A percentile compares a stretch with the other conserved stretches of the same genome.
Evolutionary conservation across 495 filamentous ascomycete species (phyloP).

Genomic region (Jackrogersella minutella): DNA sequence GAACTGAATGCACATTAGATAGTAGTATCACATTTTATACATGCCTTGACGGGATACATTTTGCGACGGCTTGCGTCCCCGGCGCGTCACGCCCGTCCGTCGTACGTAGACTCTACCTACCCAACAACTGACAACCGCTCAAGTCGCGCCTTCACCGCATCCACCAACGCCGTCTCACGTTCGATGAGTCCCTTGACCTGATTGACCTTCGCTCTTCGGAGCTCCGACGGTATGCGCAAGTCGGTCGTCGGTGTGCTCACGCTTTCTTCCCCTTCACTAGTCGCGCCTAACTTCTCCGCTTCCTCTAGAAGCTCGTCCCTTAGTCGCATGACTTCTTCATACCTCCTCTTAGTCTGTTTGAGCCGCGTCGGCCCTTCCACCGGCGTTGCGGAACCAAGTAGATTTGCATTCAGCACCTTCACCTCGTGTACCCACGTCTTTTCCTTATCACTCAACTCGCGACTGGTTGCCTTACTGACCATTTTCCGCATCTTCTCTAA

Average conservation of each 20-base stretch:
- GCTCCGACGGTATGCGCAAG: slow-evolving; percentile 68
- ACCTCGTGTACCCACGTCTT: slow-evolving; percentile 73
- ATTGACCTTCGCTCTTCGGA: slow-evolving; percentile 71
- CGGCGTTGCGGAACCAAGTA: slow-evolving; percentile 51
- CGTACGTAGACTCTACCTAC: slow-evolving; percentile 29
- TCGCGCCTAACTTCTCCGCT: slow-evolving; percentile 49
- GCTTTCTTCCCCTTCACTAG: slow-evolving; percentile 42
- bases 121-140: slow-evolving; percentile 50
- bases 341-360: slow-evolving; percentile 55
- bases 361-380: slow-evolving; percentile 32
- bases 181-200: slow-evolving; percentile 77
- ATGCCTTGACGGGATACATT: slow-evolving; percentile 24
- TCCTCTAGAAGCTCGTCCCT: slow-evolving; percentile 61
- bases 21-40: slow-evolving; percentile 42
- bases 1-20: slow-evolving; percentile 29
- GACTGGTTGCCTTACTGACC: slow-evolving; percentile 63
- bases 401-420: slow-evolving; percentile 53
- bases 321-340: slow-evolving; percentile 57
- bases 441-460: slow-evolving; percentile 78
- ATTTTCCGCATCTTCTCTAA: slow-evolving; percentile 70
- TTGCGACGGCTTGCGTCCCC: slow-evolving; percentile 8
- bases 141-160: slow-evolving; percentile 62
- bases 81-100: slow-evolving; percentile 25
- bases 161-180: slow-evolving; percentile 67
- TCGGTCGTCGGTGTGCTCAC: slow-evolving; percentile 40